phyloP scores from a whole-genome alignment of 75 land plant species.

The Ceratopteris richardii region DNA sequence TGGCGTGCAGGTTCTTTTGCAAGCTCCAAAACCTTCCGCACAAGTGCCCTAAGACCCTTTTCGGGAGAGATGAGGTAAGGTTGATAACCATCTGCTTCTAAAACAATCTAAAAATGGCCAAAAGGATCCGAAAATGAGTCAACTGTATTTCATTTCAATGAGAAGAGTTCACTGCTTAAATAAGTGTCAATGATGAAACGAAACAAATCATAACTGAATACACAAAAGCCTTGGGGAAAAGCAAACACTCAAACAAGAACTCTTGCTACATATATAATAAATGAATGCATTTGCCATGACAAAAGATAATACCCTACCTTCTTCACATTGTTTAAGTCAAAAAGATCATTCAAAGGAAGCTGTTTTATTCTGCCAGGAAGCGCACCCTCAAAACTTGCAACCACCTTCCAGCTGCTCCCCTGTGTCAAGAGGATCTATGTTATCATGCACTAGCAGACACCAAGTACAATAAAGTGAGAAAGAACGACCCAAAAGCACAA shows the following conservation, averaged over 20 bases:
- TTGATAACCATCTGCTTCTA: slow-evolving; percentile 99
- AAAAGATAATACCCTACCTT: slow-evolving; percentile 34
- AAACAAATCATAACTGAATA: too few relatives aligned
- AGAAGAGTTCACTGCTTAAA: too few relatives aligned
- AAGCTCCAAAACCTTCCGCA: slow-evolving; percentile 77
- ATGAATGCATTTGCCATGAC: too few relatives aligned
- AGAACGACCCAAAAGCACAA: too few relatives aligned
- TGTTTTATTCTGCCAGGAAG: slow-evolving; percentile 95
- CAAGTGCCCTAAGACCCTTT: slow-evolving; percentile 85
- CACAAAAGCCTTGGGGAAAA: too few relatives aligned
- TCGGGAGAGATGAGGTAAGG: slow-evolving; percentile 99
- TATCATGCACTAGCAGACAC: too few relatives aligned
- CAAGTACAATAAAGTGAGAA: too few relatives aligned
- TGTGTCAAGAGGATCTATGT: slow-evolving; percentile 11
- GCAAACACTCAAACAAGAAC: too few relatives aligned
- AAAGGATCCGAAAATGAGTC: background rate
- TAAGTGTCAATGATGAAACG: slow-evolving; percentile 1
- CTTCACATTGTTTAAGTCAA: slow-evolving; percentile 86
- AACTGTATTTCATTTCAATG: too few relatives aligned
- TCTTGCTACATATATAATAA: too few relatives aligned
- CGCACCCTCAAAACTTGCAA: slow-evolving; percentile 93
- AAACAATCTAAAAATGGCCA: slow-evolving; percentile 47
- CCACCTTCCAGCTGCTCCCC: slow-evolving; percentile 97
- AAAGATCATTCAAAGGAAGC: slow-evolving; percentile 83
- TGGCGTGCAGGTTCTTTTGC: slow-evolving; percentile 92